Base-by-base conservation (phyloP, 331 rosid genomes). In the Quercus lobata region DNA sequence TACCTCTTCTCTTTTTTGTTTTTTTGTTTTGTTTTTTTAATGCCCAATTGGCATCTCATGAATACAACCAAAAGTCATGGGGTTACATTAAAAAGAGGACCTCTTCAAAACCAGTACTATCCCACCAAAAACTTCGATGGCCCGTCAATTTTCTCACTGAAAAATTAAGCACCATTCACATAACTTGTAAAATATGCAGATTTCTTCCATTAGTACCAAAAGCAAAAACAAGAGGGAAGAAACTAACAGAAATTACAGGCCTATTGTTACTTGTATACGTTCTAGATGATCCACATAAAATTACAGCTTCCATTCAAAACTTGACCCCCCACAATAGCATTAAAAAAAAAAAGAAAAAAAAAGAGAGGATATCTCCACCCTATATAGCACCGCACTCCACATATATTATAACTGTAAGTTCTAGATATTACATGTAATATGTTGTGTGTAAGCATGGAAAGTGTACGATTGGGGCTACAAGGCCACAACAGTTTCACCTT, bases 401-500 rank as follows among this genome's bases (percentile, higher is more conserved):
- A 68, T 68, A 68, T 68, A 41, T 35, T 9, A 68, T 19, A 68
- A 4, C n/a, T 68, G 53, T 68, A 68, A 68, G 18, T 68, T 34
- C 8, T 35, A 68, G 52, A 34, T 63, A 24, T 49, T 35, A 18
- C 5, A 68, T 63, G 41, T 63, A 63, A 27, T 4, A 30, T 12
- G 16, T 15, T 29, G n/a, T 63, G 22, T 30, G 17, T 63, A 63
- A 27, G 41, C 22, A 12, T 37, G 53, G 14, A 24, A 68, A 68
- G 72, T 46, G 27, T 16, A 1, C 29, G 41, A 22, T 16, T 5
- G 57, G 66, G 21, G 46, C 62, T 86, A 86, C 54, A 72, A 83
- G 74, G 88, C 84, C 60, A 80, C 83, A n/a, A 90, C 80, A 17
- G 95, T 86, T 82, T 89, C 90, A 6, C 86, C 88, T 80, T 81